phyloP scores from a whole-genome alignment of 164 flowering plant species.

The Stephania japonica region DNA sequence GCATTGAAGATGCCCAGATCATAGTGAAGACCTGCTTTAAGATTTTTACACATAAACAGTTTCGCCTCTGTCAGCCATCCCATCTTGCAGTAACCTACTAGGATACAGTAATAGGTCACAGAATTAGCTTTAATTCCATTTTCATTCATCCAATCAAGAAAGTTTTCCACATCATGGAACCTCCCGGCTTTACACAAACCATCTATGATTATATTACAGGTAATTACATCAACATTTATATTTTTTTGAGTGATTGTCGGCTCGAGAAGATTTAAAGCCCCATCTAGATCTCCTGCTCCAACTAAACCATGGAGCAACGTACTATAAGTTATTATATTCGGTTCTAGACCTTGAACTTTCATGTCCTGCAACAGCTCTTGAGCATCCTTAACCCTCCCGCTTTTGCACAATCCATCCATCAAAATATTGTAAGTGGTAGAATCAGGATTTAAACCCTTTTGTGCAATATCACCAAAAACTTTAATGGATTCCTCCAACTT shows the following conservation, averaged over 20 bases:
- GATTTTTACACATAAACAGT: conserved; percentile 12
- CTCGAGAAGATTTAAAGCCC: conserved; percentile 13
- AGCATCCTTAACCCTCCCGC: conserved; percentile 14
- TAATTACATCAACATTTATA: conserved; percentile 10
- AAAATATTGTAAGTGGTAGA: conserved; percentile 18
- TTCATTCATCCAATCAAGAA: conserved; percentile 14
- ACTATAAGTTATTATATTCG: conserved; percentile 19
- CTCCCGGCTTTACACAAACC: conserved; percentile 14
- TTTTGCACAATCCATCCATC: conserved; percentile 21
- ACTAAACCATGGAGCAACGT: conserved; percentile 14
- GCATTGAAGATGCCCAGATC: conserved; percentile 12
- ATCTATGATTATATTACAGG: conserved; percentile 18
- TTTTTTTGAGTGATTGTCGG: conserved; percentile 4
- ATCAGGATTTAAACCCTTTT: conserved; percentile 11
- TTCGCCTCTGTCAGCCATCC: conserved; percentile 17
- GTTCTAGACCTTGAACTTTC: conserved; percentile 13
- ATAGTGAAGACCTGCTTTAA: conserved; percentile 14
- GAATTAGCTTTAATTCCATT: conserved; percentile 18
- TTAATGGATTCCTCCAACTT: conserved; percentile 18
- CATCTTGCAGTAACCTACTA: conserved; percentile 15
- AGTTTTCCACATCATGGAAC: conserved; percentile 14
- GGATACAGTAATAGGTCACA: conserved; percentile 18
- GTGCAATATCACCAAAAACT: conserved; percentile 8
- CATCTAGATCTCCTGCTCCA: conserved; percentile 9
- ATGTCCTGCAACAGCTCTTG: conserved; percentile 13